Evolutionary conservation across 257 asterid genomes (phyloP), one percentile per base, ranked within the genome.

Genomic region (Capsicum chinense): DNA sequence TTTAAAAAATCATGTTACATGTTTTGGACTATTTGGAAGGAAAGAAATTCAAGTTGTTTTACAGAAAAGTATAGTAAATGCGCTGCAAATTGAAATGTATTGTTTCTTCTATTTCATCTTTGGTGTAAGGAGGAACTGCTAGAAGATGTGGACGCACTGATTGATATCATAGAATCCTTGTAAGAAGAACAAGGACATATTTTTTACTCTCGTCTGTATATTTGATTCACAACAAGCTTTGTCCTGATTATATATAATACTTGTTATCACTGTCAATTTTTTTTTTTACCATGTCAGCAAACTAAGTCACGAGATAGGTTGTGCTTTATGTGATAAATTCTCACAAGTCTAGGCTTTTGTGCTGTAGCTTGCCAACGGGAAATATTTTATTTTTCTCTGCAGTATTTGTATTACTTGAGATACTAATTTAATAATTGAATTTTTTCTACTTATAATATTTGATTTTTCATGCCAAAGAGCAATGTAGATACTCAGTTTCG

Each of bases 371-470:
- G 14, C 11, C 68, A n/a, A 60, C 19, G 26, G 35, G 17, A 60
- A 60, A 60, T 21, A 39, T 19, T 8, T 60, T 60, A 19, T 60
- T 12, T 60, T 60, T 12, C 12, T 19, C 68, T 19, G 68, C 68
- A 60, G 35, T 60, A 59, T 19, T 19, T 60, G 7, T 19, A 8
- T 21, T n/a, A n/a, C 68, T n/a, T 10, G 68, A 8, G 68, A 60
- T 21, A 60, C 11, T 3, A 60, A 60, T 60, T 14, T 70, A 70
- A 47, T 9, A 17, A 44, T 50, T n/a, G 57, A 70, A 9, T 48
- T 8, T 44, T 70, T 70, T 44, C 79, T 70, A 5, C 79, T 70
- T 70, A 70, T 70, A n/a, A 71, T 47, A n/a, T 71, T 71, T 71
- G 12, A n/a, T 10, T 71, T 44, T 47, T 44, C 58, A 44, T 71